Conservation (phyloP, 176 grass and related monocot species). For the Zoysia japonica region DNA sequence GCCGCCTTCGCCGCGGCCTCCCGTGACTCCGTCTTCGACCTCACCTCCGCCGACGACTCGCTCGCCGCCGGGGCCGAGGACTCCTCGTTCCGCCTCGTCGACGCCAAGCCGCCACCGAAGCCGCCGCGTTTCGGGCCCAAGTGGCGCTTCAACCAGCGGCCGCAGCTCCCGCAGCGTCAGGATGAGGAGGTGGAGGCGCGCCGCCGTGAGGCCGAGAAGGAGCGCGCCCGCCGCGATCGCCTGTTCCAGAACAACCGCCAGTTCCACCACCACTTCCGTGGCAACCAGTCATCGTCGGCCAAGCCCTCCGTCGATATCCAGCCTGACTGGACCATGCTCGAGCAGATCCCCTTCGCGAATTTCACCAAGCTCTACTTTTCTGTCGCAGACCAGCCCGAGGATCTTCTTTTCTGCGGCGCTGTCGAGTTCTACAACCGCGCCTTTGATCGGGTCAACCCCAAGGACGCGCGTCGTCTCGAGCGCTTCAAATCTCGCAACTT, state of each 20-base stretch:
- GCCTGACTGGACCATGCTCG: constrained; percentile 83
- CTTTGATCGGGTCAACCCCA: constrained; percentile 80
- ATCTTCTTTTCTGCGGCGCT: constrained; percentile 68
- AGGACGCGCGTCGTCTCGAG: constrained; percentile 70
- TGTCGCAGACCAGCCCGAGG: constrained; percentile 73
- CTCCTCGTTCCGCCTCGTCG: constrained; percentile 72
- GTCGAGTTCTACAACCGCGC: constrained; percentile 70
- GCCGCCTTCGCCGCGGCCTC: constrained; percentile 46
- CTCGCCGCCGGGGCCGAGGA: constrained; percentile 56
- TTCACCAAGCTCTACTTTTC: constrained; percentile 89
- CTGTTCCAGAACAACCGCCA: constrained; percentile 55
- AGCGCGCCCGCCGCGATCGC: constrained; percentile 75
- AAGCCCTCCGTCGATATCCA: constrained; percentile 86
- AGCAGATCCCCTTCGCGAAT: constrained; percentile 90
- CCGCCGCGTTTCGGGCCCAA: constrained; percentile 69
- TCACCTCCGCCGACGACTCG: constrained; percentile 71
- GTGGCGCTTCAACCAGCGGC: constrained; percentile 73
- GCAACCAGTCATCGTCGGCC: constrained; percentile 42
- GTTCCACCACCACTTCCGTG: constrained; percentile 28
- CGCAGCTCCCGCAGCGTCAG: constrained; percentile 76
- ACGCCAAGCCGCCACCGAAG: constrained; percentile 62
- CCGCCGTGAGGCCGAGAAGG: constrained; percentile 75
- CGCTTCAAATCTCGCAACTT: constrained; percentile 78
- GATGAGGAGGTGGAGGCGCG: constrained; percentile 89
- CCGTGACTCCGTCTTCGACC: constrained; percentile 79